Evolutionary conservation across 2,329 filamentous ascomycete genomes (phyloP), one percentile per base, ranked within the genome.

Genomic region (Sphaerulina musiva): DNA sequence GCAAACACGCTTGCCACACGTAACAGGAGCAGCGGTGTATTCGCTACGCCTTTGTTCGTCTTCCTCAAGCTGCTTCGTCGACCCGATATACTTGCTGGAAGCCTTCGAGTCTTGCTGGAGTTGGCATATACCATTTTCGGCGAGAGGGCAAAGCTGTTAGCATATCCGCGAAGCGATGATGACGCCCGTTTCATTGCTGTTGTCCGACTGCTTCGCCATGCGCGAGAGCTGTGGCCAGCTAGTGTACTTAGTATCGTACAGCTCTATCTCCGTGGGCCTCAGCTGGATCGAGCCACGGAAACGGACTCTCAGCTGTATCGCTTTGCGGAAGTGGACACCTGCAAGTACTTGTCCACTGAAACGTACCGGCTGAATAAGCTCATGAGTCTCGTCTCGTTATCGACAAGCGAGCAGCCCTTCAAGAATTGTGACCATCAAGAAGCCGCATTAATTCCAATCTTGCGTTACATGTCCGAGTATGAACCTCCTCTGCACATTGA

Each of bases 401-500:
- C 79, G 2, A 70, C 76, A 5, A 69, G 67, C n/a, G 57, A 71
- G 2, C 64, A 73, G n/a, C 79, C 81, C 0, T 78, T 80, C 53
- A 69, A 74, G 38, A 74, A 74, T 11, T 69, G 72, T 23, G 62
- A 65, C 4, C 63, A 76, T 40, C 81, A 83, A 61, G 76, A 84
- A 61, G 73, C 73, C 52, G 80, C 81, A 4, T 78, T 84, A 53
- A 79, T 84, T 53, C 70, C 75, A 39, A 68, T 85, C 4, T 68
- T 85, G 10, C 70, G 74, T 51, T 75, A 75, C 57, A 85, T 85
- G 82, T 75, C 78, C 26, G 69, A 72, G 17, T 74, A 76, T 46
- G 64, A 73, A 20, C 81, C 80, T 7, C 71, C 79, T 5, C 66
- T 85, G 46, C 72, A 74, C 2, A 74, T 85, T n/a, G 78, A 74